Conservation (phyloP, 2,329 filamentous ascomycete genomes). For the Knoxdaviesia proteae region DNA sequence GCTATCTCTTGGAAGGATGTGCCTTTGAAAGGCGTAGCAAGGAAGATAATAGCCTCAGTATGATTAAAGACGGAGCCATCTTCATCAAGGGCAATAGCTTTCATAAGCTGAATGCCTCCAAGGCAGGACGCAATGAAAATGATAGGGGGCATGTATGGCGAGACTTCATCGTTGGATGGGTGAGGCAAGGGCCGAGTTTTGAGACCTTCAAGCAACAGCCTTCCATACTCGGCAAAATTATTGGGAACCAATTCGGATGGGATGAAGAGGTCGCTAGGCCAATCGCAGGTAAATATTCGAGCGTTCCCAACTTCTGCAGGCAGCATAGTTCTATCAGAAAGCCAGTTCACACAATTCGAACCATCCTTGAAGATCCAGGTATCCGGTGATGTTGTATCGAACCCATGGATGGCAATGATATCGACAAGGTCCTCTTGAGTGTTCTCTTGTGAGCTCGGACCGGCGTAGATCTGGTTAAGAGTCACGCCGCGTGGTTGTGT, state of each 20-base stretch:
- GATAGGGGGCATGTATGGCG: slow-evolving; percentile 6
- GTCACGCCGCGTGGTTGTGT: too few species aligned
- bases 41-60: slow-evolving; percentile 9
- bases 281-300: slow-evolving; percentile 12
- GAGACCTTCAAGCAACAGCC: slow-evolving; percentile 9
- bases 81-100: slow-evolving; percentile 9
- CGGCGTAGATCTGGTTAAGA: too few species aligned
- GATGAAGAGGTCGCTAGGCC: slow-evolving; percentile 9
- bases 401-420: slow-evolving; percentile 16
- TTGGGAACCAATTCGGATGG: slow-evolving; percentile 5
- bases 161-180: neutral
- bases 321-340: slow-evolving; percentile 9
- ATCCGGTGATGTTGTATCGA: slow-evolving; percentile 11
- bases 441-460: too few species aligned
- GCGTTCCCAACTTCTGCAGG: slow-evolving; percentile 5
- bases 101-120: slow-evolving; percentile 12
- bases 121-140: slow-evolving; percentile 15
- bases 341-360: slow-evolving; percentile 9
- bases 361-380: slow-evolving; percentile 9
- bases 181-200: neutral
- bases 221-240: slow-evolving; percentile 7
- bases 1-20: slow-evolving; percentile 10
- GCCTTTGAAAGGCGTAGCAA: slow-evolving; percentile 11
- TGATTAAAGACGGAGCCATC: slow-evolving; percentile 4
- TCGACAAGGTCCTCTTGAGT: slow-evolving; percentile 3